phyloP scores from a whole-genome alignment of 2,329 filamentous ascomycete genomes.

The Berkeleyomyces rouxiae region DNA sequence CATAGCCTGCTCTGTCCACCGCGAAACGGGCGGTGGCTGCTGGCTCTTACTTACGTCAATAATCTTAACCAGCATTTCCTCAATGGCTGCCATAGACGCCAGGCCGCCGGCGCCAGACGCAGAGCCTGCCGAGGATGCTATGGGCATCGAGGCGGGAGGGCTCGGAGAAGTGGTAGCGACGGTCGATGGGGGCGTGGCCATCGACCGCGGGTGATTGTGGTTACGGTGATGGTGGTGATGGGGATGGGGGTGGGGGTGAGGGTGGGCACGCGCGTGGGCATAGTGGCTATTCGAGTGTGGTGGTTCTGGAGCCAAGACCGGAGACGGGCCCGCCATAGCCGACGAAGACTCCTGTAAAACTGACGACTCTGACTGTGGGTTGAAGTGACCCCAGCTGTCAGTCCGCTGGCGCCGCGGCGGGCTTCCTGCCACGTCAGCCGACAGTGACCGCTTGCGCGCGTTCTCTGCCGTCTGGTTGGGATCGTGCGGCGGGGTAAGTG shows the following conservation, averaged over 20 bases:
- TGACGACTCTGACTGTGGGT: neutral
- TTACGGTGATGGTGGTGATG: neutral
- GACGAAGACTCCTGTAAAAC: neutral
- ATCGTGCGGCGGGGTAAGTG: conserved; percentile 40
- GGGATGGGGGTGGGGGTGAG: neutral
- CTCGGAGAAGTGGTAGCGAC: conserved; percentile 4
- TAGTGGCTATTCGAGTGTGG: neutral
- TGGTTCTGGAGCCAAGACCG: neutral
- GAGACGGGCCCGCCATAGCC: neutral
- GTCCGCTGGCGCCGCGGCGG: conserved; percentile 5
- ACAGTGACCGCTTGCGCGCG: conserved; percentile 10
- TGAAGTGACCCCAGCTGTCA: neutral
- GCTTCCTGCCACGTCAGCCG: neutral
- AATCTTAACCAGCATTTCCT: conserved; percentile 20
- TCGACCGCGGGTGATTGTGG: neutral
- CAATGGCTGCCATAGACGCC: conserved; percentile 11
- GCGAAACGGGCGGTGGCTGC: conserved; percentile 20
- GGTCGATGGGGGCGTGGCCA: conserved; percentile 7
- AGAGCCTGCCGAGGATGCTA: neutral
- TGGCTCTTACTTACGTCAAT: conserved; percentile 26
- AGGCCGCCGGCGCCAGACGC: neutral
- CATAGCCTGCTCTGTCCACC: conserved; percentile 41
- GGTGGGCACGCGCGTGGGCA: neutral
- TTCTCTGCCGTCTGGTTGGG: conserved; percentile 16
- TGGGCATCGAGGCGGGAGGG: neutral